Evolutionary conservation across 352 stramenopile genomes (phyloP), one percentile per base, ranked within the genome.

Genomic region (Thraustochytrium striatum): DNA sequence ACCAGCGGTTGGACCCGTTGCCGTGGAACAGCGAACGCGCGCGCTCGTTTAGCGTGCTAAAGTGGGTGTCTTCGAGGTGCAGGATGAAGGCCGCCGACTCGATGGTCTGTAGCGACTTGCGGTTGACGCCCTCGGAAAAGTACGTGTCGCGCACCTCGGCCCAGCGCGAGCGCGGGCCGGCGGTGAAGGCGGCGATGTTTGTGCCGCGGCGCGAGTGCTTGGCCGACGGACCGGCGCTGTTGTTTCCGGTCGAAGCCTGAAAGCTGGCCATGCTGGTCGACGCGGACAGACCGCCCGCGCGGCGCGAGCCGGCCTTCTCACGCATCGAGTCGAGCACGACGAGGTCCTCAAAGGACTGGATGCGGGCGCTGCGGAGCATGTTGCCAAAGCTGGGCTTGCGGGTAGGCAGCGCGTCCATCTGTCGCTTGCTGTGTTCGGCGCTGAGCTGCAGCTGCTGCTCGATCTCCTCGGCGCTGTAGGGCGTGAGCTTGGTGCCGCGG

Each of bases 1-100:
- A 98, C 92, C 93, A 98, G 53, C 95, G 92, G 86, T 98, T 98
- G 80, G 88, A 87, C 30, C 93, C 94, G 58, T 96, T 90, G 72
- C 90, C 89, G 81, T 93, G 89, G 61, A 95, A 92, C 7, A 93
- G 82, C 65, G 91, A 85, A 36, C 75, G 80, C 35, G 59, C 79
- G 78, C 44, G 21, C 33, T 69, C 78, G 0, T 28, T 80, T 19
- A 72, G 61, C n/a, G 0, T n/a, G 44, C 9, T n/a, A 89, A 84
- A 32, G 93, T 82, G 75, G 87, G 30, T 90, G 69, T 98, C 92
- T 62, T 93, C 87, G 38, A 98, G 82, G 72, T 91, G 94, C 44
- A 99, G 89, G 73, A 97, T 88, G 39, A 99, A 91, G 16, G 97
- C 88, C 25, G 93, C 93, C 78, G 88, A 90, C 80, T 98, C n/a